A percentile compares a stretch with the other conserved stretches of the same genome.
Conservation (phyloP, 768 basidiomycete genomes). For the Termitomyces bulborhizus region DNA sequence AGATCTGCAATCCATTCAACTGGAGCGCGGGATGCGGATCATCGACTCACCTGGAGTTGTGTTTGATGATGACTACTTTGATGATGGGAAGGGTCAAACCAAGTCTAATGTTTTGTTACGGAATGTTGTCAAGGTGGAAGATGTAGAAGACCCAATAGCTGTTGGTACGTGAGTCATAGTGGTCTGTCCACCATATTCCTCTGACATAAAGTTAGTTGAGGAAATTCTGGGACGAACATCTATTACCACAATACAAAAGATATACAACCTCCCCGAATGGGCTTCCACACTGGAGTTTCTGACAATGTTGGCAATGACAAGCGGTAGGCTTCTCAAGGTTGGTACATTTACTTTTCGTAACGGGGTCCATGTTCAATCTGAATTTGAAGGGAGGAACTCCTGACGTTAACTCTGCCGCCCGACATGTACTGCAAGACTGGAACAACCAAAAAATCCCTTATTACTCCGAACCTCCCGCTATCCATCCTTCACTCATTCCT, state of each 20-base stretch:
- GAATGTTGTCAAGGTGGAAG: constrained; percentile 88
- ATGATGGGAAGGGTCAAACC: constrained; percentile 35
- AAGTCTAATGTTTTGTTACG: constrained; percentile 69
- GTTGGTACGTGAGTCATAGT: constrained; percentile 54
- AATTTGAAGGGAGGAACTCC: constrained; percentile 77
- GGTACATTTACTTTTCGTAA: background rate
- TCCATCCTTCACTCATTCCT: constrained; percentile 76
- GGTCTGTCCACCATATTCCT: background rate
- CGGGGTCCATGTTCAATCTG: background rate
- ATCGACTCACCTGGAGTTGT: constrained; percentile 98
- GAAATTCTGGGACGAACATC: constrained; percentile 77
- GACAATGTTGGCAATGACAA: constrained; percentile 81
- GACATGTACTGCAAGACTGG: constrained; percentile 86
- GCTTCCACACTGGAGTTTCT: constrained; percentile 74
- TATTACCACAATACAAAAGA: constrained; percentile 62
- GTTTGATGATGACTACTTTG: constrained; percentile 64
- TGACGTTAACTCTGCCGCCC: constrained; percentile 76
- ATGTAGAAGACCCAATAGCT: constrained; percentile 84
- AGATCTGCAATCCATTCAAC: constrained; percentile 82
- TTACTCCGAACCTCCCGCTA: constrained; percentile 68
- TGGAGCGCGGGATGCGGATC: constrained; percentile 89
- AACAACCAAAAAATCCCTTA: constrained; percentile 95
- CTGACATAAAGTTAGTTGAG: constrained; percentile 52
- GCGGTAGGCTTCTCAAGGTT: constrained; percentile 82
- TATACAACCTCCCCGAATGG: constrained; percentile 82